phyloP scores from a whole-genome alignment of 306 rosid genomes.

The Vigna hirtella region DNA sequence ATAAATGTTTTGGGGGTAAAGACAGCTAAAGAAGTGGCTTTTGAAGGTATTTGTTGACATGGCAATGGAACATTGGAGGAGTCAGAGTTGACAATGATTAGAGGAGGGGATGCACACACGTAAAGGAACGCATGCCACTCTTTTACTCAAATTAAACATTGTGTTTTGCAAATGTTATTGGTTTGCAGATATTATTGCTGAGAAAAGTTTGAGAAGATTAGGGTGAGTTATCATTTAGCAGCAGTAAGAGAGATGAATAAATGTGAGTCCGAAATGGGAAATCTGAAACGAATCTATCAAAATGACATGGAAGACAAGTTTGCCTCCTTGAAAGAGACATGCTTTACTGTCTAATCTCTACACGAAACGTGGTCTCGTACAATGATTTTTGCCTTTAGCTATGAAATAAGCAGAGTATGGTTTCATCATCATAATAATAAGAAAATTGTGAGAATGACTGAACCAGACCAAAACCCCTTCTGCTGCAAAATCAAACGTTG shows the following conservation, averaged over 20 bases:
- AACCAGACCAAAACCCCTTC: neutral
- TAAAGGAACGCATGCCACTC: slow-evolving; percentile 52
- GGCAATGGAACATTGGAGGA: slow-evolving; percentile 39
- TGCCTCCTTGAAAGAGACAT: slow-evolving; percentile 64
- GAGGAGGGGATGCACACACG: slow-evolving; percentile 38
- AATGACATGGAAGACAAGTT: slow-evolving; percentile 55
- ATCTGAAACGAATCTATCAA: slow-evolving; percentile 30
- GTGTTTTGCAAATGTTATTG: no score
- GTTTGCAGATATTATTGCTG: no score
- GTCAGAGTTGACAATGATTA: slow-evolving; percentile 60
- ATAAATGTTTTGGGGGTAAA: neutral
- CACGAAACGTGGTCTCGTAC: slow-evolving; percentile 1
- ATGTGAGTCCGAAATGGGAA: neutral
- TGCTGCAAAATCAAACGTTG: neutral
- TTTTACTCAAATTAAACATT: slow-evolving; percentile 25
- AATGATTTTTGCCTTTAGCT: slow-evolving; percentile 11
- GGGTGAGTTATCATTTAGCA: no score
- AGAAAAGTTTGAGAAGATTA: no score
- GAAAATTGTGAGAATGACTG: neutral
- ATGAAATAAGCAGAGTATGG: neutral
- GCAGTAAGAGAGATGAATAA: neutral
- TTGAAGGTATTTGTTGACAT: slow-evolving; percentile 26
- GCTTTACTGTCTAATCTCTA: slow-evolving; percentile 42
- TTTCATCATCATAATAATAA: neutral
- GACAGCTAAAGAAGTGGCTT: neutral